A percentile compares a stretch with the other conserved stretches of the same genome.
phyloP scores from a whole-genome alignment of 2,329 filamentous ascomycete species.

The Sporothrix euskadiensis region DNA sequence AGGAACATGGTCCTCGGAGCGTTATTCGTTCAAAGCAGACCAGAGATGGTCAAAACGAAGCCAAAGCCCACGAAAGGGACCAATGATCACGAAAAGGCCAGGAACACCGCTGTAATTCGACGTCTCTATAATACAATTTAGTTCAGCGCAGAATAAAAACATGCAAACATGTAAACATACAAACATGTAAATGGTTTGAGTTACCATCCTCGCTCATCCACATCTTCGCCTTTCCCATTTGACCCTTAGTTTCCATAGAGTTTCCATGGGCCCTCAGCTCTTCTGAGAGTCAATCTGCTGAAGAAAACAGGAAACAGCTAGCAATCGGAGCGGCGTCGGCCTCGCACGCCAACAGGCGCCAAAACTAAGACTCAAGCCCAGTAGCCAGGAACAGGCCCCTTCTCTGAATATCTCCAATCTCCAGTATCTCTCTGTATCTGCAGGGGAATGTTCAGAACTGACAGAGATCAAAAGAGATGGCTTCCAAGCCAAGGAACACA shows the following conservation, averaged over 20 bases:
- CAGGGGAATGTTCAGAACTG: neutral
- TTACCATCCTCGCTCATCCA: neutral
- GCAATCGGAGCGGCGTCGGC: neutral
- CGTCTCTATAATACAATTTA: conserved; percentile 14
- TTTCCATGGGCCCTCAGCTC: neutral
- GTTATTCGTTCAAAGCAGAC: neutral
- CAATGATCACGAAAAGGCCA: neutral
- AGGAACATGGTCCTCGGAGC: conserved; percentile 5
- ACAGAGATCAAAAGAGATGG: conserved; percentile 12
- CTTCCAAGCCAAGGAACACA: neutral
- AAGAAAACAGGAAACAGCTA: neutral
- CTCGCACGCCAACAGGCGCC: neutral
- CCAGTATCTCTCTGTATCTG: neutral
- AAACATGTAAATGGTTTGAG: neutral
- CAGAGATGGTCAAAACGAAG: neutral
- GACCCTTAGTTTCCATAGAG: neutral
- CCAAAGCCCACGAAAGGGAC: neutral
- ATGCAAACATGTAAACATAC: neutral
- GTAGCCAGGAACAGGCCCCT: neutral
- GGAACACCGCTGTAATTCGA: neutral
- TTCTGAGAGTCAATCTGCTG: neutral
- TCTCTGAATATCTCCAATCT: too few relatives aligned
- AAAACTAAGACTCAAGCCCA: neutral
- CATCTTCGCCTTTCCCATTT: neutral
- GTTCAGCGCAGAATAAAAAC: neutral